A percentile compares a stretch with the other conserved stretches of the same genome.
phyloP scores from a whole-genome alignment of 495 filamentous ascomycete species.

The Penicillium mononematosum region DNA sequence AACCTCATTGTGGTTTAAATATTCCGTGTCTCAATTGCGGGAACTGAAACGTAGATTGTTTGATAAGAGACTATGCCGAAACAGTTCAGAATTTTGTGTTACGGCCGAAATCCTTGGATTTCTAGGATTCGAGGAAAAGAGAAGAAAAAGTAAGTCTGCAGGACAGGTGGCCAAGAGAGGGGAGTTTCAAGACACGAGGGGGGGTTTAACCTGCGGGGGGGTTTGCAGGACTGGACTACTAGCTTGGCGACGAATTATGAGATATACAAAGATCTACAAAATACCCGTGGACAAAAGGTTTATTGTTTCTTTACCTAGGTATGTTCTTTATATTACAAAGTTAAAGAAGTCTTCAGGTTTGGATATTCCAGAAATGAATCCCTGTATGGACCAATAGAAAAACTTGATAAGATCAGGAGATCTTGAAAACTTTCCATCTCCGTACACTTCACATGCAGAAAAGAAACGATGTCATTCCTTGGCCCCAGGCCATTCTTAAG shows the following conservation, averaged over 20 bases:
- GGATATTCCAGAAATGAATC: background rate
- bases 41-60: background rate
- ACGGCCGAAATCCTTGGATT: background rate
- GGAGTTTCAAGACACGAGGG: background rate
- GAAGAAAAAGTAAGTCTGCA: background rate
- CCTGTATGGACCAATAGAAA: background rate
- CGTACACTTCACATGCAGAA: background rate
- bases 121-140: background rate
- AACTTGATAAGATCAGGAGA: background rate
- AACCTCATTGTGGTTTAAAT: conserved; percentile 32
- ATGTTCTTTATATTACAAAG: background rate
- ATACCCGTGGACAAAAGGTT: background rate
- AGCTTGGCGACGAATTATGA: conserved; percentile 1
- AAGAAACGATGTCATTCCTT: background rate
- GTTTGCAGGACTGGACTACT: background rate
- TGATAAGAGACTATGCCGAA: background rate
- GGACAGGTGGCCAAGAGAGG: background rate
- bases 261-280: background rate
- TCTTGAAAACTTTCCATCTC: background rate
- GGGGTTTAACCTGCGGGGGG: conserved; percentile 5
- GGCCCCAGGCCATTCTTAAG: background rate
- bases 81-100: background rate
- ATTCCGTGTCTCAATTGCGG: background rate
- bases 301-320: background rate
- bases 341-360: background rate